Evolutionary conservation across 352 stramenopile genomes (phyloP).

Genomic region (Globisporangium mamillatum): DNA sequence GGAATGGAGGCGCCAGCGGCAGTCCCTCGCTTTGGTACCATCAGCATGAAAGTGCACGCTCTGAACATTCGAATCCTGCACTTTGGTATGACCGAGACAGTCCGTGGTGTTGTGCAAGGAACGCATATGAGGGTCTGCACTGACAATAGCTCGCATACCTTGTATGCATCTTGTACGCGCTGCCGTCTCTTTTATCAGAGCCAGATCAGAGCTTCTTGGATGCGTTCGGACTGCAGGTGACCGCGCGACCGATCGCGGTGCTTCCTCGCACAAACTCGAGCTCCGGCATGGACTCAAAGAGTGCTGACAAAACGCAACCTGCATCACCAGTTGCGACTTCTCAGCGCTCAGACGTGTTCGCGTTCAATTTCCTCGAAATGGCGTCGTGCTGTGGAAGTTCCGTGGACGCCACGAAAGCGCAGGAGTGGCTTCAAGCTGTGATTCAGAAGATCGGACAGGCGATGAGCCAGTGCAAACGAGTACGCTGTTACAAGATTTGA

Average conservation of each 20-base stretch:
- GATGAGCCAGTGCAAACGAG: conserved; percentile 46
- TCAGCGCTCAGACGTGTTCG: conserved; percentile 16
- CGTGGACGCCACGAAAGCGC: conserved; percentile 44
- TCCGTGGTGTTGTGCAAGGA: not conserved
- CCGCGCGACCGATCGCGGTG: no score
- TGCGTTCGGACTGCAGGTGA: conserved; percentile 41
- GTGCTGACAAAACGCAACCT: conserved; percentile 8
- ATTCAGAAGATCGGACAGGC: conserved; percentile 55
- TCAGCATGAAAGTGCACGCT: conserved; percentile 45
- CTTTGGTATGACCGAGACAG: conserved; percentile 47
- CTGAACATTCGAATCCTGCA: conserved; percentile 56
- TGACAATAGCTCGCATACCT: not conserved
- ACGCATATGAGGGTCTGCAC: not conserved
- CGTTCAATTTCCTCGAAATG: conserved; percentile 73
- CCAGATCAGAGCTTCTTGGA: conserved; percentile 54
- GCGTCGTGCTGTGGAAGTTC: conserved; percentile 50
- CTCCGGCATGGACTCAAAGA: not conserved
- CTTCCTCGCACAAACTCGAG: not conserved
- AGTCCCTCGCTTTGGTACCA: conserved; percentile 66
- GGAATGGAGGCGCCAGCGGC: conserved; percentile 66
- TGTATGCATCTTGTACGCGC: not conserved
- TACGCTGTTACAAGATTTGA: conserved; percentile 14
- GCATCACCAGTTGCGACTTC: not conserved
- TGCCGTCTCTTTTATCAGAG: conserved; percentile 23
- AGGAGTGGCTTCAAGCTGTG: conserved; percentile 57